These are phyloP conservation scores for Eremothecium gossypii DNA, from an alignment of 1,139 yeast genomes.

Conservation along the genomic window DNA sequence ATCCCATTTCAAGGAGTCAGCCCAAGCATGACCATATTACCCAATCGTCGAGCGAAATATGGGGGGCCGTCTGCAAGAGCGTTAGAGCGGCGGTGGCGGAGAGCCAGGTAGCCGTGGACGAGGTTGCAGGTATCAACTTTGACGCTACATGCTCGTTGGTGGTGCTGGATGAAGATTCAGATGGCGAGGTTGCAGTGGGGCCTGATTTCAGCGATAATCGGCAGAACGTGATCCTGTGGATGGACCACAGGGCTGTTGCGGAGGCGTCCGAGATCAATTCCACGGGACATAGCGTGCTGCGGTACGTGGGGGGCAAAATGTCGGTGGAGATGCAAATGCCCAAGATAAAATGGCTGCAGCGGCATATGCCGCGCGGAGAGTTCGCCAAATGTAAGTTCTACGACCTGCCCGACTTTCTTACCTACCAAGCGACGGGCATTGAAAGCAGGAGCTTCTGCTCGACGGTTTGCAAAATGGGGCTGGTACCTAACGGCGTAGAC, in stretches of 20 bases:
- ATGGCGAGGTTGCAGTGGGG: slow-evolving; percentile 78
- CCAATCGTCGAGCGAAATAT: slow-evolving; percentile 86
- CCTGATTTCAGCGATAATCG: slow-evolving; percentile 68
- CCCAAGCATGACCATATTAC: slow-evolving; percentile 63
- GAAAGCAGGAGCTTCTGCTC: slow-evolving; percentile 86
- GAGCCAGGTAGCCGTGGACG: slow-evolving; percentile 56
- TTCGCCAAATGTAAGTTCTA: slow-evolving; percentile 72
- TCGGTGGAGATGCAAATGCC: slow-evolving; percentile 98
- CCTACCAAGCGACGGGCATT: slow-evolving; percentile 80
- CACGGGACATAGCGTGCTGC: slow-evolving; percentile 66
- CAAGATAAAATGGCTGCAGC: slow-evolving; percentile 91
- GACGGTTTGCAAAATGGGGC: slow-evolving; percentile 91
- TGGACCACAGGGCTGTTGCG: slow-evolving; percentile 94
- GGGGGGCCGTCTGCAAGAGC: slow-evolving; percentile 82
- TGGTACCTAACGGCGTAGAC: slow-evolving; percentile 86
- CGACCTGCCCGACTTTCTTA: slow-evolving; percentile 83
- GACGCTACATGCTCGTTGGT: slow-evolving; percentile 97
- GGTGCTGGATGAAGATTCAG: slow-evolving; percentile 56
- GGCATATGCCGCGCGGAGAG: slow-evolving; percentile 56
- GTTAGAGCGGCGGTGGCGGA: slow-evolving; percentile 65
- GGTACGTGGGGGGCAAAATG: slow-evolving; percentile 96
- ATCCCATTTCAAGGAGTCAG: slow-evolving; percentile 70
- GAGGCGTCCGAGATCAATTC: slow-evolving; percentile 77
- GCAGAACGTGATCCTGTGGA: slow-evolving; percentile 89
- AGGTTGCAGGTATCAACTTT: slow-evolving; percentile 81